These are phyloP conservation scores for Parietaria judaica DNA, from an alignment of 306 rosid genomes.

Conservation along the genomic window DNA sequence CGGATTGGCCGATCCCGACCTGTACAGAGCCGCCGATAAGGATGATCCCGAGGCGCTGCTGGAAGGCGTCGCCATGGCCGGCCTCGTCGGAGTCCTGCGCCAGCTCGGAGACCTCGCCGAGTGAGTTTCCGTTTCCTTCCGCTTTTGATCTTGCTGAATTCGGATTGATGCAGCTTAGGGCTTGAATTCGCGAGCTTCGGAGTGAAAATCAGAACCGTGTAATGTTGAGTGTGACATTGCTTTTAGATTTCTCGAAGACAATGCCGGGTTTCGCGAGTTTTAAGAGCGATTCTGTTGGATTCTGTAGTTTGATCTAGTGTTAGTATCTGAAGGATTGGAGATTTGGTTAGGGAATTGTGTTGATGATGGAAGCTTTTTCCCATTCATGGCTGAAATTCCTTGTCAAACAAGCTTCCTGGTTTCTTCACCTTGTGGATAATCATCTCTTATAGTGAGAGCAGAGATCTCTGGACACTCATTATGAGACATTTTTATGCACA, in stretches of 20 bases:
- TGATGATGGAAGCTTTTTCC: background rate
- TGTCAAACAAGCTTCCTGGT: background rate
- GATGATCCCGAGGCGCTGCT: constrained; percentile 90
- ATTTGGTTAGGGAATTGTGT: constrained; percentile 11
- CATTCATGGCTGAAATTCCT: constrained; percentile 7
- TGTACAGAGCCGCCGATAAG: constrained; percentile 59
- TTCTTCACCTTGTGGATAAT: too few species aligned
- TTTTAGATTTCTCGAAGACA: constrained; percentile 2
- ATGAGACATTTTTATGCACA: background rate
- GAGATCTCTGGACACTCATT: too few species aligned
- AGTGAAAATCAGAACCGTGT: constrained; percentile 5
- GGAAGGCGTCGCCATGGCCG: constrained; percentile 84
- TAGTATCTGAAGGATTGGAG: background rate
- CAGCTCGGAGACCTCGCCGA: constrained; percentile 98
- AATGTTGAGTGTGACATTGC: constrained; percentile 2
- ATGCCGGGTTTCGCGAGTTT: constrained; percentile 1
- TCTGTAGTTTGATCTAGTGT: background rate
- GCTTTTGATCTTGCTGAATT: background rate
- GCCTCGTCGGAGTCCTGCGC: constrained; percentile 84
- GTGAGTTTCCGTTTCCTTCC: constrained; percentile 32
- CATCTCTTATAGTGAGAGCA: too few species aligned
- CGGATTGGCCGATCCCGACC: constrained; percentile 81
- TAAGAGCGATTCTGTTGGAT: background rate
- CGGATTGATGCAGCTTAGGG: constrained; percentile 14
- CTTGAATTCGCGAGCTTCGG: constrained; percentile 6